A percentile compares a stretch with the other conserved stretches of the same genome.
These are phyloP conservation scores for Gynostemma pentaphyllum DNA, from an alignment of 306 rosid genomes.

Conservation along the genomic window DNA sequence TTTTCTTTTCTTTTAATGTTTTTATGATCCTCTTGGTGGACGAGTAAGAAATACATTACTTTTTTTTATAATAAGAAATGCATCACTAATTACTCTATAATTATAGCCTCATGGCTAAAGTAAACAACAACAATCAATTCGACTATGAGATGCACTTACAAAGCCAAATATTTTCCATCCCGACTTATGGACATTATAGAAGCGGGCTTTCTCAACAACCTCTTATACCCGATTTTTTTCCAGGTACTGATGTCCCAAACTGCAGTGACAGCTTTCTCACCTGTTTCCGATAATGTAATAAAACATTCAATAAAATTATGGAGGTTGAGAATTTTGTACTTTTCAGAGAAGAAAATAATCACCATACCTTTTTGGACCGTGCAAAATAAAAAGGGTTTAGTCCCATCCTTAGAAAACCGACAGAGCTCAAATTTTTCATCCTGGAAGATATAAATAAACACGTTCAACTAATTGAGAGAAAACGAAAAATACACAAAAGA, in stretches of 20 bases:
- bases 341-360: background rate
- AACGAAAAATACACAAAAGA: conserved; percentile 1
- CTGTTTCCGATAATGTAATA: conserved; percentile 27
- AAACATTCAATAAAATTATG: conserved; percentile 8
- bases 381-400: conserved; percentile 83
- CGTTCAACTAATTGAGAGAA: background rate
- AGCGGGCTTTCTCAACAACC: conserved; percentile 71
- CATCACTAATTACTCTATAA: background rate
- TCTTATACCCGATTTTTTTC: conserved; percentile 85
- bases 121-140: background rate
- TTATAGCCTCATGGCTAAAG: background rate
- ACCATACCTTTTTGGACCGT: conserved; percentile 61
- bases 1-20: background rate
- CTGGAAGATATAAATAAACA: conserved; percentile 26
- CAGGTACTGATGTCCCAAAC: conserved; percentile 91
- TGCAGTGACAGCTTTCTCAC: conserved; percentile 44
- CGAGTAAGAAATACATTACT: background rate
- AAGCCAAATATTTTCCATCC: conserved; percentile 92
- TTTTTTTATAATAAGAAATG: background rate
- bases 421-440: conserved; percentile 88
- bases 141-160: conserved; percentile 40
- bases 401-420: conserved; percentile 89
- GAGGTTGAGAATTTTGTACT: background rate
- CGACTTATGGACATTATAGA: conserved; percentile 73
- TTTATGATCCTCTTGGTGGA: background rate